Evolutionary conservation across 192 early-diverging fungal genomes (phyloP).

Genomic region (Gigaspora rosea): DNA sequence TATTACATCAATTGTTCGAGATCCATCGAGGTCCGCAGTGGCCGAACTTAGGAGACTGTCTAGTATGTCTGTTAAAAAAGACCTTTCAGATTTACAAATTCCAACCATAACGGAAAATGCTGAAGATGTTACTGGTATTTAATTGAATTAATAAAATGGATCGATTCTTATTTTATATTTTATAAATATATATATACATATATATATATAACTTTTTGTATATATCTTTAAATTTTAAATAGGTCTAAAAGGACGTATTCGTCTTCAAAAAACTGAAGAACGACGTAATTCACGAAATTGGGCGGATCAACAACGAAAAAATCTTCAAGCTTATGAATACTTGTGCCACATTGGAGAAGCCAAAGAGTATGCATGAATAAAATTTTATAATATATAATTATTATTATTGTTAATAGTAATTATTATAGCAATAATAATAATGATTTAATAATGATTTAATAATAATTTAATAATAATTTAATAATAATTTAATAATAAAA

Average conservation of each 20-base stretch:
- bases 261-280: slow-evolving; percentile 46
- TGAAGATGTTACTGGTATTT: slow-evolving; percentile 45
- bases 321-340: slow-evolving; percentile 98
- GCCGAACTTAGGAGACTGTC: slow-evolving; percentile 36
- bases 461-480: too few relatives aligned
- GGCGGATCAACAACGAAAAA: slow-evolving; percentile 88
- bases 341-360: slow-evolving; percentile 98
- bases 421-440: too few relatives aligned
- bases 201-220: neutral
- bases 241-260: slow-evolving; percentile 52
- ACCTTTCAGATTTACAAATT: slow-evolving; percentile 44
- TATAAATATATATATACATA: too few relatives aligned
- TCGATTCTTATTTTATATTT: too few relatives aligned
- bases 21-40: slow-evolving; percentile 26
- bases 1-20: neutral
- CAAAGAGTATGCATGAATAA: slow-evolving; percentile 75
- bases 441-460: too few relatives aligned
- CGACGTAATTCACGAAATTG: slow-evolving; percentile 55
- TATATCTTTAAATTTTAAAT: slow-evolving; percentile 15
- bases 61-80: slow-evolving; percentile 41
- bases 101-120: slow-evolving; percentile 50
- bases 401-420: neutral
- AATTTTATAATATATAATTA: neutral
- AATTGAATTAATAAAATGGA: neutral
- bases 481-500: too few relatives aligned